Percentiles rank a stretch among this genome's conserved stretches.
Conservation (phyloP, 192 early-diverging fungal species). For the Mycoemilia scoparia region DNA sequence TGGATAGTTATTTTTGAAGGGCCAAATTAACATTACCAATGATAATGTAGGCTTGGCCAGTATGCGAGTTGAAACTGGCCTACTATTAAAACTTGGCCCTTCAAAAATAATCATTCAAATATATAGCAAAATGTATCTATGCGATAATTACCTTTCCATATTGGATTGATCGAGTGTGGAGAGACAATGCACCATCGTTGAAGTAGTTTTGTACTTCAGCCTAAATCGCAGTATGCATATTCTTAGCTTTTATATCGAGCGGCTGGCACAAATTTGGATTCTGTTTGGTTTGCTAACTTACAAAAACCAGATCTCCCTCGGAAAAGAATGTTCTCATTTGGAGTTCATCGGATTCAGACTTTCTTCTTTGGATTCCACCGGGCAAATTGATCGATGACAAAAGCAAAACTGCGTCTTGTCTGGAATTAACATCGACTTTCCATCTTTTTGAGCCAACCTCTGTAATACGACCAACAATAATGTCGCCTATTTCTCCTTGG, state of each 20-base stretch:
- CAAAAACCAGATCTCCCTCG: conserved; percentile 87
- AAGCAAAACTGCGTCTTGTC: conserved; percentile 70
- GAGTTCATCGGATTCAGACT: conserved; percentile 89
- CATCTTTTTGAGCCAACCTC: conserved; percentile 82
- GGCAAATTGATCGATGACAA: conserved; percentile 87
- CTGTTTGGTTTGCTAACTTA: no score
- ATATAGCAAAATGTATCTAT: conserved; percentile 38
- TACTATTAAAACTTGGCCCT: no score
- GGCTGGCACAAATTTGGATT: neutral
- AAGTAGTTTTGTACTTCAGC: conserved; percentile 76
- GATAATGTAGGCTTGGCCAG: no score
- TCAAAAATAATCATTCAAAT: no score
- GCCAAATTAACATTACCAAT: conserved; percentile 1
- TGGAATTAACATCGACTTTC: conserved; percentile 80
- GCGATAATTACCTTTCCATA: no score
- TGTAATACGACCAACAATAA: conserved; percentile 86
- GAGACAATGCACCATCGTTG: conserved; percentile 63
- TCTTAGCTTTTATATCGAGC: neutral
- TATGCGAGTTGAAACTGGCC: no score
- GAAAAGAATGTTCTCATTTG: conserved; percentile 90
- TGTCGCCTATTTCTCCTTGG: conserved; percentile 87
- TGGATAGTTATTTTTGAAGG: conserved; percentile 2
- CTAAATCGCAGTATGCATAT: conserved; percentile 15
- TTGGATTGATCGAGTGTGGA: conserved; percentile 80
- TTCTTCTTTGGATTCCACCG: conserved; percentile 84